These are phyloP conservation scores for Phlyctochytrium planicorne DNA, from an alignment of 192 early-diverging fungal genomes.

Conservation along the genomic window DNA sequence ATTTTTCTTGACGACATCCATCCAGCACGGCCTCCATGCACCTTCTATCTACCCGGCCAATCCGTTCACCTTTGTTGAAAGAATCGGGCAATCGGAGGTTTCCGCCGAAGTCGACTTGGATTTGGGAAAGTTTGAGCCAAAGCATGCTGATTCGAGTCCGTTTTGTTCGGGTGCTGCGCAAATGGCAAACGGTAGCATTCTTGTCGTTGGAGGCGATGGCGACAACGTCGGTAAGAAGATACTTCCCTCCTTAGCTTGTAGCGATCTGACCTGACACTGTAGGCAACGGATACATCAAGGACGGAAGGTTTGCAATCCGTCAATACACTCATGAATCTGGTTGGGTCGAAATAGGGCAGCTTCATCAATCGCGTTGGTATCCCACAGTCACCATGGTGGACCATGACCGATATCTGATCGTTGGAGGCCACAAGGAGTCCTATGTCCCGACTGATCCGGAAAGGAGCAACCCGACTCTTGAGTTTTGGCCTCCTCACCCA, in stretches of 20 bases:
- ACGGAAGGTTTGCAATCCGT: constrained; percentile 5
- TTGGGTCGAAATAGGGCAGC: constrained; percentile 2
- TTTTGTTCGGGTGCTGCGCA: constrained; percentile 21
- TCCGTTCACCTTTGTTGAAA: constrained; percentile 7
- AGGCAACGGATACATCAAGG: constrained; percentile 14
- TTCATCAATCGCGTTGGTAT: constrained; percentile 7
- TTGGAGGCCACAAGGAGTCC: constrained; percentile 15
- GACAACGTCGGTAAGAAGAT: no score
- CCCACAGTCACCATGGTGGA: constrained; percentile 9
- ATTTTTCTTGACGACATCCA: background rate
- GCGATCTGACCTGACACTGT: no score
- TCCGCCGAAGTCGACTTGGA: constrained; percentile 16
- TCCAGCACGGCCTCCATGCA: constrained; percentile 9
- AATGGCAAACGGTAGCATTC: constrained; percentile 18
- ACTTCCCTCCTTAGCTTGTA: no score
- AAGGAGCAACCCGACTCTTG: constrained; percentile 8
- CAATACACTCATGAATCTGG: constrained; percentile 4
- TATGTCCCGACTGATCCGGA: constrained; percentile 2
- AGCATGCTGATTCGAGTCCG: constrained; percentile 3
- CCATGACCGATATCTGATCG: constrained; percentile 2
- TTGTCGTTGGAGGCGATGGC: constrained; percentile 17
- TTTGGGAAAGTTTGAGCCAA: background rate
- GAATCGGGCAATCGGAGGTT: constrained; percentile 8
- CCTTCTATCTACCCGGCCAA: constrained; percentile 10
- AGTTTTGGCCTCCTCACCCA: background rate